Conservation (phyloP, 2,329 filamentous ascomycete genomes). For the Podosphaera fusca region DNA sequence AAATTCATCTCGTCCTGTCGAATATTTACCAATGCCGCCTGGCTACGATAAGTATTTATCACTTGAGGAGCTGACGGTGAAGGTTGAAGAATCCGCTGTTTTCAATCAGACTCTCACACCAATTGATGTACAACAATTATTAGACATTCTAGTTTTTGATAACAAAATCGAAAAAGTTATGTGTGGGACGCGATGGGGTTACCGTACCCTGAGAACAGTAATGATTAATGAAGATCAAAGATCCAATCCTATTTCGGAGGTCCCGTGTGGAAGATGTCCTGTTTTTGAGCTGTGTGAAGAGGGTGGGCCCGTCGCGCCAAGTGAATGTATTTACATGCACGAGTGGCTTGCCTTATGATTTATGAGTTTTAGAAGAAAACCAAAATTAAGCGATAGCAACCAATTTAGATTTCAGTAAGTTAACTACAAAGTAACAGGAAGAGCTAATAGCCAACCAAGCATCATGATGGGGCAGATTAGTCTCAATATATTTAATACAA, state of each 20-base stretch:
- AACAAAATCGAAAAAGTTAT: constrained; percentile 48
- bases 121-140: constrained; percentile 59
- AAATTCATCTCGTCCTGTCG: constrained; percentile 5
- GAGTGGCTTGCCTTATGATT: constrained; percentile 42
- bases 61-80: constrained; percentile 49
- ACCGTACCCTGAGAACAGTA: constrained; percentile 15
- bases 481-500: too few species aligned
- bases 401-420: too few species aligned
- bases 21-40: constrained; percentile 27
- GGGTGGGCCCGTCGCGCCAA: constrained; percentile 71
- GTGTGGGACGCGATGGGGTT: constrained; percentile 10
- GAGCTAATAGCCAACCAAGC: too few species aligned
- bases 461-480: too few species aligned
- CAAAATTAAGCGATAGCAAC: too few species aligned
- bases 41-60: constrained; percentile 65
- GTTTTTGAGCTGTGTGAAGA: constrained; percentile 85
- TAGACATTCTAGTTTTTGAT: constrained; percentile 78
- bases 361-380: neutral
- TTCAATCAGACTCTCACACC: constrained; percentile 48
- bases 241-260: constrained; percentile 42
- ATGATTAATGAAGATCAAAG: constrained; percentile 19
- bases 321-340: constrained; percentile 77
- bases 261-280: constrained; percentile 76
- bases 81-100: constrained; percentile 44
- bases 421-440: too few species aligned